Conservation (phyloP, 306 rosid species). For the Medicago arabica region DNA sequence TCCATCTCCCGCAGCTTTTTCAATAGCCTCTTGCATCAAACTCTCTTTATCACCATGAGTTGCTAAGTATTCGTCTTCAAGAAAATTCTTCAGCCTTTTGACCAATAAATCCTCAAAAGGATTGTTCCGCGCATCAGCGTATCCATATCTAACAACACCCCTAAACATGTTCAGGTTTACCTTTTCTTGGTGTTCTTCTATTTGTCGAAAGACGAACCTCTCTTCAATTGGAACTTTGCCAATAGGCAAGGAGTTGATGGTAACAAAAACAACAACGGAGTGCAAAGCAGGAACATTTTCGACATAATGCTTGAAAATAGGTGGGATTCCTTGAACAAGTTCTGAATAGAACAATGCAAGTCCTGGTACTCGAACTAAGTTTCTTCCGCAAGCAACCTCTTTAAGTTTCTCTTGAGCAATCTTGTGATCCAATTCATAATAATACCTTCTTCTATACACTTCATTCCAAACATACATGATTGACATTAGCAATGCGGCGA, state of each 20-base stretch:
- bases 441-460: constrained; percentile 65
- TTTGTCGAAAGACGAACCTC: constrained; percentile 58
- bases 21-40: constrained; percentile 44
- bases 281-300: constrained; percentile 71
- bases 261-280: constrained; percentile 56
- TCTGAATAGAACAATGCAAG: constrained; percentile 79
- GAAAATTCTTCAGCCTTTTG: constrained; percentile 57
- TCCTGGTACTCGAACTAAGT: constrained; percentile 45
- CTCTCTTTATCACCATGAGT: constrained; percentile 31
- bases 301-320: constrained; percentile 76
- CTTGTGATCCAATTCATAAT: constrained; percentile 62
- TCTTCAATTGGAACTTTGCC: constrained; percentile 65
- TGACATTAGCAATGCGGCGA: constrained; percentile 58
- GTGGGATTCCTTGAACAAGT: constrained; percentile 89
- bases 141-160: constrained; percentile 77
- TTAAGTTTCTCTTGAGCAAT: constrained; percentile 56
- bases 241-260: constrained; percentile 68
- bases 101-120: constrained; percentile 64
- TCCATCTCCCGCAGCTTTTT: constrained; percentile 56
- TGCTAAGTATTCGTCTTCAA: neutral
- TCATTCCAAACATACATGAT: constrained; percentile 79
- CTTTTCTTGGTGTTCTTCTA: constrained; percentile 32
- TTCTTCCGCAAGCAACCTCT: constrained; percentile 37
- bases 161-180: constrained; percentile 53
- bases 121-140: constrained; percentile 62